Evolutionary conservation across 2,329 filamentous ascomycete genomes (phyloP), one percentile per base, ranked within the genome.

Genomic region (Colletotrichum gigasporum): DNA sequence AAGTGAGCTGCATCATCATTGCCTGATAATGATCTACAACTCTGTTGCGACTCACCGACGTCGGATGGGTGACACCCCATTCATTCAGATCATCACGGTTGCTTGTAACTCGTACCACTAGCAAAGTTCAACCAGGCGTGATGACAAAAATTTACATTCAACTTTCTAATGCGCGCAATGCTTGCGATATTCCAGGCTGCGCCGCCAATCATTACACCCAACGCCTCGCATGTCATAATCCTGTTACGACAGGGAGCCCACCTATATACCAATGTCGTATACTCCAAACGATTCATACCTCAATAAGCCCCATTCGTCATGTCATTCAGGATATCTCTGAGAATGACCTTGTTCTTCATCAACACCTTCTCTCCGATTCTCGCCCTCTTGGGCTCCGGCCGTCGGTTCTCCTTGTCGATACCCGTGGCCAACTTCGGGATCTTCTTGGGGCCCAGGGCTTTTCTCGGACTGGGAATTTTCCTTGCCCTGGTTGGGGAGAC

Each of bases 241-340:
- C 52, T 63, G n/a, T n/a, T n/a, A n/a, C n/a, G 22, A 35, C 37
- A 54, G 32, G 22, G 24, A 28, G 24, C 7, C 24, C 26, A 10
- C n/a, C n/a, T n/a, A n/a, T n/a, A 50, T 55, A 24, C 56, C 42
- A 55, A 44, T 51, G 35, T 26, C 59, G 28, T 45, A 32, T 57
- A 56, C 61, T 62, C 54, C 62, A 65, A 61, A 10, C 24, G 18
- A 41, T 32, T 24, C 35, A 41, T 48, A 58, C 42, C 39, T 67
- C 58, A 78, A 72, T 76, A 80, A 71, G 73, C 78, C 69, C 79
- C 80, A 61, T 80, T 77, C 55, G 78, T 83, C 78, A 88, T 81
- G 68, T 94, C 92, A 77, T 96, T 93, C 70, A 94, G 82, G 68
- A 97, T 89, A 81, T 95, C 91, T 73, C 87, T 86, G 72, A 94